These are phyloP conservation scores for Scedosporium apiospermum DNA, from an alignment of 2,329 filamentous ascomycete genomes.

Conservation along the genomic window DNA sequence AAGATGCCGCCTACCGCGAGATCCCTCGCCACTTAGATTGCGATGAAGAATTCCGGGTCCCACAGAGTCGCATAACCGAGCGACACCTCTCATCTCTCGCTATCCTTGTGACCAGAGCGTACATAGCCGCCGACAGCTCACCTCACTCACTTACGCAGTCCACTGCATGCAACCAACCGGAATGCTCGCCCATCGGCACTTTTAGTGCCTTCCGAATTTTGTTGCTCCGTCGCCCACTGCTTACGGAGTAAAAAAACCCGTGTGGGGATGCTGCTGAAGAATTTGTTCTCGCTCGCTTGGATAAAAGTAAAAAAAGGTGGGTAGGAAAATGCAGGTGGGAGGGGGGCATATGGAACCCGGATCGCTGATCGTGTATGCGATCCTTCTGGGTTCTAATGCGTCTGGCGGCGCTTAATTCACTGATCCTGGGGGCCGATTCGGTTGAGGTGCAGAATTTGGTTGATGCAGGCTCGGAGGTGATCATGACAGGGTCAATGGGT, in stretches of 20 bases:
- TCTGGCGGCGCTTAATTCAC: background rate
- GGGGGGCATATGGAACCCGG: background rate
- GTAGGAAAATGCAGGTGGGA: background rate
- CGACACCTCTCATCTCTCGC: background rate
- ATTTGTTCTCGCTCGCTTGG: background rate
- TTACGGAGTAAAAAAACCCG: background rate
- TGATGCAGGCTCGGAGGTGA: background rate
- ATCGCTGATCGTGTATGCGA: background rate
- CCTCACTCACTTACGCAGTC: background rate
- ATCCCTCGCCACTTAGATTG: background rate
- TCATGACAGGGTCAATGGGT: background rate
- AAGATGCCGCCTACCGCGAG: background rate
- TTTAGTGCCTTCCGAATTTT: background rate
- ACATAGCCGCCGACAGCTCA: background rate
- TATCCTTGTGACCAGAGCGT: background rate
- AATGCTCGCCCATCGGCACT: background rate
- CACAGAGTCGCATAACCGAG: background rate
- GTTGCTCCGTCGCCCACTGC: background rate
- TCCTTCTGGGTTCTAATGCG: background rate
- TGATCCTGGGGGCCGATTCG: background rate
- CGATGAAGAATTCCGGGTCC: background rate
- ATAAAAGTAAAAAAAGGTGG: background rate
- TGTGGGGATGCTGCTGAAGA: background rate
- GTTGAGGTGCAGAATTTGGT: background rate
- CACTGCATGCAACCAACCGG: conserved; percentile 4